phyloP scores from a whole-genome alignment of 139 green algal genomes.

The Zygnema circumcarinatum region DNA sequence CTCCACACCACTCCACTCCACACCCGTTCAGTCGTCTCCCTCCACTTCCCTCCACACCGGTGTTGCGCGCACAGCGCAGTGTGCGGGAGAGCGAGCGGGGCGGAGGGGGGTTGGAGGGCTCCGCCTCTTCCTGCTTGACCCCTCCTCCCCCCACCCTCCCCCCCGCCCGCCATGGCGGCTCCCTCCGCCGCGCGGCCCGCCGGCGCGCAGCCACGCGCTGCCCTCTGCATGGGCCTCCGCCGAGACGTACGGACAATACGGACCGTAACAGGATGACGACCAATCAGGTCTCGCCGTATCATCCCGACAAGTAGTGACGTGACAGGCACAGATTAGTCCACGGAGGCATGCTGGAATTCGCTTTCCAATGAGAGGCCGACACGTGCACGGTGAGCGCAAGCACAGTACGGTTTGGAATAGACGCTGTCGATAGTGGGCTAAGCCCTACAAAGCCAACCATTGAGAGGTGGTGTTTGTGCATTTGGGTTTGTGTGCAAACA shows the following conservation, averaged over 20 bases:
- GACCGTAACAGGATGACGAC: background rate
- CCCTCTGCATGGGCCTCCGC: background rate
- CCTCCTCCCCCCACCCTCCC: background rate
- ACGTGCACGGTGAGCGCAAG: too few species aligned
- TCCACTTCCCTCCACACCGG: constrained; percentile 9
- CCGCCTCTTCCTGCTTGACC: background rate
- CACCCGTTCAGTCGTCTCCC: background rate
- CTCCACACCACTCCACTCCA: constrained; percentile 1
- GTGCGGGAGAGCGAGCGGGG: too few species aligned
- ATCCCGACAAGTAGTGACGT: background rate
- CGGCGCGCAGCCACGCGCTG: background rate
- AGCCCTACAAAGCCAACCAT: too few species aligned
- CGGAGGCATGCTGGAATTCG: background rate
- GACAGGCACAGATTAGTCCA: background rate
- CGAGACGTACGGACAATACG: background rate
- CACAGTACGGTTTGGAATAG: too few species aligned
- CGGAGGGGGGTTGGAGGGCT: too few species aligned
- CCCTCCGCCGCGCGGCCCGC: background rate
- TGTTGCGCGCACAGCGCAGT: too few species aligned
- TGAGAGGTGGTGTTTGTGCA: too few species aligned
- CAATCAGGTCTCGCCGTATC: background rate
- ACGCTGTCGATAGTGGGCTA: too few species aligned
- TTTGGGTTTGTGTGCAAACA: too few species aligned
- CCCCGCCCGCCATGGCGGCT: background rate
- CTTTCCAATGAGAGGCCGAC: too few species aligned